phyloP scores from a whole-genome alignment of 2,329 filamentous ascomycete genomes.

The Lasiodiplodia hormozganensis region DNA sequence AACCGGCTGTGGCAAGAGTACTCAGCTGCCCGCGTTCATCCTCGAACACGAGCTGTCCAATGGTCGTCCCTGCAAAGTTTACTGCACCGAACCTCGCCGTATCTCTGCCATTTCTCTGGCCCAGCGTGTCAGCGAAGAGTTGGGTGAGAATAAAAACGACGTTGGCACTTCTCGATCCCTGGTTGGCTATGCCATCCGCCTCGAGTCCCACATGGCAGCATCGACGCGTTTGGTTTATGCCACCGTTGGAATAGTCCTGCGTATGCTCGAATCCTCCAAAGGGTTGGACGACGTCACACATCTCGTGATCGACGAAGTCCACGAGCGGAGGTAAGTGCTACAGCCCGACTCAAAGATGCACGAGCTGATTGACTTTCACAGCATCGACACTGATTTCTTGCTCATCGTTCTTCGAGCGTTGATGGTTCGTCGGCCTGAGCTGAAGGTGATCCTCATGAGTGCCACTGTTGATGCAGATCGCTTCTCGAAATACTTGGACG shows the following conservation, averaged over 20 bases:
- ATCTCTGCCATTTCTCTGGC: conserved; percentile 97
- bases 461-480: conserved; percentile 92
- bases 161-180: conserved; percentile 83
- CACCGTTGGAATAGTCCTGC: conserved; percentile 89
- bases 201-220: conserved; percentile 84
- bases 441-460: conserved; percentile 97
- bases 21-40: conserved; percentile 93
- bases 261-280: conserved; percentile 91
- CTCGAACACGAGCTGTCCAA: conserved; percentile 85
- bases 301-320: conserved; percentile 95
- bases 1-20: conserved; percentile 97
- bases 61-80: conserved; percentile 86
- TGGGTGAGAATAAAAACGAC: conserved; percentile 83
- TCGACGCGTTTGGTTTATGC: conserved; percentile 90
- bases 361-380: conserved; percentile 33
- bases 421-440: conserved; percentile 74
- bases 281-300: conserved; percentile 91
- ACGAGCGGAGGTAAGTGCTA: conserved; percentile 70
- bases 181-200: conserved; percentile 90
- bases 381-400: conserved; percentile 96
- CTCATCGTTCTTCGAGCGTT: conserved; percentile 89
- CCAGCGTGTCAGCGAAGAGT: conserved; percentile 89
- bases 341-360: background rate
- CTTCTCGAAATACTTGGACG: conserved; percentile 87
- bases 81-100: conserved; percentile 91